Conservation (phyloP, 805 yeast species). For the Pichia exigua region DNA sequence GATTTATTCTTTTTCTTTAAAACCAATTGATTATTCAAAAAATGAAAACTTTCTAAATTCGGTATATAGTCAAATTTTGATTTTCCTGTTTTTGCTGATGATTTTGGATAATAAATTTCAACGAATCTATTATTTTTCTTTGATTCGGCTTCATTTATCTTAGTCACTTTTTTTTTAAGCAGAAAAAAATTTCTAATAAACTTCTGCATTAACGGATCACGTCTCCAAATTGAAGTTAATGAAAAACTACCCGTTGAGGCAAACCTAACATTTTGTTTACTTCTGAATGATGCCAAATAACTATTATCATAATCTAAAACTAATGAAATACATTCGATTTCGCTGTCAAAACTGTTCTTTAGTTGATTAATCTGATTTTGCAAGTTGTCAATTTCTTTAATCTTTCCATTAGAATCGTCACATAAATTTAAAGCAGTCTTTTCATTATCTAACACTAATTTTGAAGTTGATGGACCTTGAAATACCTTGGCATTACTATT, state of each 20-base stretch:
- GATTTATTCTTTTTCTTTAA: not conserved
- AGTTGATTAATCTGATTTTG: not conserved
- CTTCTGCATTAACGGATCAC: conserved; percentile 15
- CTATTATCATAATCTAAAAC: conserved; percentile 5
- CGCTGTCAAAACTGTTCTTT: not conserved
- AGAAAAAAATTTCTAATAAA: conserved; percentile 7
- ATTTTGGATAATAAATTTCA: not conserved
- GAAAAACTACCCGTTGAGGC: conserved; percentile 10
- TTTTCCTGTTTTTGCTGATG: not conserved
- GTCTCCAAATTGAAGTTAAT: conserved; percentile 9
- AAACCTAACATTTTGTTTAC: conserved; percentile 12
- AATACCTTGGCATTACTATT: not conserved
- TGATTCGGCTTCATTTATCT: not conserved
- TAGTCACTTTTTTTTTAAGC: not conserved
- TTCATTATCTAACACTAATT: not conserved
- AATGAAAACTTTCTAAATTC: not conserved
- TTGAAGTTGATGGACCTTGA: not conserved
- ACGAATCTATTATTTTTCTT: not conserved
- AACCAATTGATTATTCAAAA: conserved; percentile 1
- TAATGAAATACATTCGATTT: conserved; percentile 10
- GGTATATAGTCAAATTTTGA: not conserved
- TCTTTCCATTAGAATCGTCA: not conserved
- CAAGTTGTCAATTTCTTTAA: not conserved
- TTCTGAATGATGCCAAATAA: conserved; percentile 1
- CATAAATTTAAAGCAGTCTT: not conserved